Evolutionary conservation across 441 rosid genomes (phyloP).

Genomic region (Erodium chrysanthum): DNA sequence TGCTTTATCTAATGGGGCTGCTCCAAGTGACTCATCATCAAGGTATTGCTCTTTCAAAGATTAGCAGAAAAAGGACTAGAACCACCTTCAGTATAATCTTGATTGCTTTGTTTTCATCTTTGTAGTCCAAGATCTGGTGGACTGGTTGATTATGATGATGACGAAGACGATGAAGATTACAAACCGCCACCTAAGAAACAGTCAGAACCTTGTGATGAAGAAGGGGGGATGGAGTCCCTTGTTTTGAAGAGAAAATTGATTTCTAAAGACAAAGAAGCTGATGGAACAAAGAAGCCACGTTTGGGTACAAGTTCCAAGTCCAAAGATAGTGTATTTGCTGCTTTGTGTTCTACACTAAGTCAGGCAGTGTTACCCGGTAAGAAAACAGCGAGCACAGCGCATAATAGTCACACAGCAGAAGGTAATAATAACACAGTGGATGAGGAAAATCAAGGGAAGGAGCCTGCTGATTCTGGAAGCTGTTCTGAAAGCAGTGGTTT

Average conservation of each 20-base stretch:
- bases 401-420: slow-evolving; percentile 2
- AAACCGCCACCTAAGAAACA: slow-evolving; percentile 80
- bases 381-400: slow-evolving; percentile 39
- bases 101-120: slow-evolving; percentile 14
- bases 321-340: slow-evolving; percentile 61
- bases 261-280: slow-evolving; percentile 55
- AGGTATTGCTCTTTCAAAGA: slow-evolving; percentile 33
- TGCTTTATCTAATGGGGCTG: slow-evolving; percentile 64
- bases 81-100: not conserved
- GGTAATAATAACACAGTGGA: slow-evolving; percentile 24
- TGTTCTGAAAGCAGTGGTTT: too few relatives aligned
- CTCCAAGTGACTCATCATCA: slow-evolving; percentile 39
- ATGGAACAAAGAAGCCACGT: slow-evolving; percentile 54
- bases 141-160: slow-evolving; percentile 91
- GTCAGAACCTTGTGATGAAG: slow-evolving; percentile 49
- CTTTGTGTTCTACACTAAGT: slow-evolving; percentile 73
- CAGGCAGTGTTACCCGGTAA: slow-evolving; percentile 74
- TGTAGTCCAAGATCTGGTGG: slow-evolving; percentile 63
- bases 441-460: slow-evolving; percentile 29
- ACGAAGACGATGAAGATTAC: slow-evolving; percentile 87
- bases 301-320: slow-evolving; percentile 49
- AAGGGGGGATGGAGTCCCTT: slow-evolving; percentile 63
- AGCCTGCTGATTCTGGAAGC: slow-evolving; percentile 33
- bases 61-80: too few relatives aligned
- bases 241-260: slow-evolving; percentile 60